These are phyloP conservation scores for Boletus patriciae DNA, from an alignment of 768 basidiomycete genomes.

Conservation along the genomic window DNA sequence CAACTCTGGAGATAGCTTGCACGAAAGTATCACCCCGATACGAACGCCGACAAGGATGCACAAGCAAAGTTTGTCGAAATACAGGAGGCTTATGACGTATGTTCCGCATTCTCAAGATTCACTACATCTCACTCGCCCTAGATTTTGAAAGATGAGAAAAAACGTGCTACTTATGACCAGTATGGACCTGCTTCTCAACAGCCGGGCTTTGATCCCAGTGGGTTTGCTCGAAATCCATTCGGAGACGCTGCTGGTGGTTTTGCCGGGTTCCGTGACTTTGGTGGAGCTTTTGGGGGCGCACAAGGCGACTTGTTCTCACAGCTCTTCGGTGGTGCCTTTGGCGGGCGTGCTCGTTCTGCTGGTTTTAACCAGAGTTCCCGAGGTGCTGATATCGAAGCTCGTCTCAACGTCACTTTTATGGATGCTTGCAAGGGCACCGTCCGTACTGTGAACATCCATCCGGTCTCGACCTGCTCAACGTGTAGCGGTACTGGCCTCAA, in stretches of 20 bases:
- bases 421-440: conserved; percentile 92
- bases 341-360: conserved; percentile 45
- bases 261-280: conserved; percentile 71
- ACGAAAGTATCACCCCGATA: conserved; percentile 97
- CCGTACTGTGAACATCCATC: conserved; percentile 72
- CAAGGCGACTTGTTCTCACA: conserved; percentile 79
- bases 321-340: conserved; percentile 71
- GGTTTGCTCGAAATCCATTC: conserved; percentile 61
- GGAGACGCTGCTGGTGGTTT: conserved; percentile 57
- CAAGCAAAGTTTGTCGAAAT: conserved; percentile 96
- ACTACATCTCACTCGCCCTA: conserved; percentile 36
- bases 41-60: conserved; percentile 88
- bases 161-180: conserved; percentile 85
- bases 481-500: conserved; percentile 89
- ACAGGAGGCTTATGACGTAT: conserved; percentile 94
- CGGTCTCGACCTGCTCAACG: conserved; percentile 78
- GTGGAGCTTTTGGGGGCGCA: conserved; percentile 52
- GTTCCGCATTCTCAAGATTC: conserved; percentile 29
- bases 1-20: conserved; percentile 67
- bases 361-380: conserved; percentile 46
- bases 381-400: conserved; percentile 83
- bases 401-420: conserved; percentile 77
- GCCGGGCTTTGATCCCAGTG: conserved; percentile 90
- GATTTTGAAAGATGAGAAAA: conserved; percentile 94
- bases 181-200: conserved; percentile 93